A percentile compares a stretch with the other conserved stretches of the same genome.
These are phyloP conservation scores for Neurospora sp. DNA, from an alignment of 495 filamentous ascomycete species.

Conservation along the genomic window DNA sequence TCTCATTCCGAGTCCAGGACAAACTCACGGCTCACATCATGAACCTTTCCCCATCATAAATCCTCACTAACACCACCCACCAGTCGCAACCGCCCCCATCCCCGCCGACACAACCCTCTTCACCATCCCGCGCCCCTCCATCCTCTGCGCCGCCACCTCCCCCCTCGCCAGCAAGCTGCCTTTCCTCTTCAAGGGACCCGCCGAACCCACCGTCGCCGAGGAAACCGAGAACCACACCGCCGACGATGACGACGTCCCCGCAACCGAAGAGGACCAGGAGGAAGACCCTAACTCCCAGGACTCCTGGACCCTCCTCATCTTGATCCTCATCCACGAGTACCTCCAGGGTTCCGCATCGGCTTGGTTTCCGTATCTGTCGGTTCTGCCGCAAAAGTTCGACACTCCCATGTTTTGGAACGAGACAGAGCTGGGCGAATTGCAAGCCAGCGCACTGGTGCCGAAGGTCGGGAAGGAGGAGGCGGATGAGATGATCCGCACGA, in stretches of 20 bases:
- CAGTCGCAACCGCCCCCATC: slow-evolving; percentile 37
- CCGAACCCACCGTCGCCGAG: neutral
- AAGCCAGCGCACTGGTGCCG: slow-evolving; percentile 62
- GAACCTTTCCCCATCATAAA: neutral
- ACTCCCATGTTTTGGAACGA: slow-evolving; percentile 85
- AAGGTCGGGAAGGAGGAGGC: slow-evolving; percentile 72
- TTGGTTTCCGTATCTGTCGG: slow-evolving; percentile 75
- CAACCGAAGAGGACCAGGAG: neutral
- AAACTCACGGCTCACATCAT: neutral
- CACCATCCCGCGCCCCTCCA: slow-evolving; percentile 34
- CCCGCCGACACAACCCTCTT: slow-evolving; percentile 35
- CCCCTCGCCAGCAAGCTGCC: slow-evolving; percentile 27
- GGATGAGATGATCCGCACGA: slow-evolving; percentile 53
- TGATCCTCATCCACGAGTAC: slow-evolving; percentile 74
- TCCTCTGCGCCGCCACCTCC: slow-evolving; percentile 34
- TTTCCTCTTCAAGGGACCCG: slow-evolving; percentile 18
- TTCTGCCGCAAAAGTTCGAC: slow-evolving; percentile 70
- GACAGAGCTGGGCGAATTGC: slow-evolving; percentile 61
- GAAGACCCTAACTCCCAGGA: slow-evolving; percentile 23
- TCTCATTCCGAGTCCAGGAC: neutral
- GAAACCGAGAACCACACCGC: neutral
- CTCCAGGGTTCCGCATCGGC: slow-evolving; percentile 46
- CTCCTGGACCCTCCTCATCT: slow-evolving; percentile 49
- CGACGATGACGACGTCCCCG: slow-evolving; percentile 4
- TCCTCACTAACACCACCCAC: neutral